Base-by-base conservation (phyloP, 805 yeast species). In the Starmerella sp. region DNA sequence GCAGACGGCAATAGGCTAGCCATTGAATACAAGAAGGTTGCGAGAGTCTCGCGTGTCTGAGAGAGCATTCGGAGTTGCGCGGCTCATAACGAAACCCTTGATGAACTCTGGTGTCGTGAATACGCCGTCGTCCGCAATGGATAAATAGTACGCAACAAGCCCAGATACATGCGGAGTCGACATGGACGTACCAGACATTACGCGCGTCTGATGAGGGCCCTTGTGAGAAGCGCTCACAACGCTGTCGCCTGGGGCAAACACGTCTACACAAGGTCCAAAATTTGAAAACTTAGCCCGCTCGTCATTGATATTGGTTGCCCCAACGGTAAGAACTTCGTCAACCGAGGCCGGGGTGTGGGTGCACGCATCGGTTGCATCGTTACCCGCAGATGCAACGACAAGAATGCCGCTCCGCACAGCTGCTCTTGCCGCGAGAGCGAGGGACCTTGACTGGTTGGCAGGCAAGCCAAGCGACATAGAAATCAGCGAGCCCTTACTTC, bases 191-290 rank as follows among this genome's bases (percentile, higher is more conserved):
- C 68, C 68, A 31, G 65, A 60, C 54, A 63, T 54, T 13, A 62
- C 56, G 39, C 59, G 36, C 3, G 58, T 56, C 10, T 59, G 62
- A 14, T 43, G 15, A 22, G 57, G 55, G 35, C 62, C 58, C 32
- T 42, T 38, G 30, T 39, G 42, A 4, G 68, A 56, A 13, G 66
- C 57, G 37, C 65, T 60, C 31, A 73, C 71, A 3, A 88, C 83
- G 14, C 72, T 71, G 0, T 82, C 82, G 0, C 97, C 97, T 53
- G 90, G 78, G 1, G 96, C 87, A 69, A 86, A 84, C 1, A 89
- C 71, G 62, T 86, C 86, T 8, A 90, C 95, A 67, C 96, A 90
- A 15, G 75, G 71, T 0, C 97, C 96, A 90, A 91, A 89, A 64
- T 90, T 89, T 13, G 93, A 80, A 65, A 90, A 89, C 15, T 76